Percentiles rank a stretch among this genome's conserved stretches.
Evolutionary conservation across 352 stramenopile genomes (phyloP).

Genomic region (Halophytophthora polymorphica): DNA sequence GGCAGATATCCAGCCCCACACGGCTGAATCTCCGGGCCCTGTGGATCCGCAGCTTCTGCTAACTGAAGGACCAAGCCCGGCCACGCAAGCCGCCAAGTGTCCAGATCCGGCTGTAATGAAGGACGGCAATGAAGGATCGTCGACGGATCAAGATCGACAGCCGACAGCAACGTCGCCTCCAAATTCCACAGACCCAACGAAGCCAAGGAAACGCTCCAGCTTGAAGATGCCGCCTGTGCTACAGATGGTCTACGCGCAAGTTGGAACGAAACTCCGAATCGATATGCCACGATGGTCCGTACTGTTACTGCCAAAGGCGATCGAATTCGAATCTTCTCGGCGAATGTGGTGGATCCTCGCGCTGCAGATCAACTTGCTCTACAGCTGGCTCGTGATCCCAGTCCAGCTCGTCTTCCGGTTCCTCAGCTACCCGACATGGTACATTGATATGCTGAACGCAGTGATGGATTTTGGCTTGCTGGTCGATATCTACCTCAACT

Average conservation of each 20-base stretch:
- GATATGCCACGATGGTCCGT: slow-evolving; percentile 26
- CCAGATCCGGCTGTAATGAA: background rate
- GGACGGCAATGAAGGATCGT: background rate
- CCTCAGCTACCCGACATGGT: slow-evolving; percentile 26
- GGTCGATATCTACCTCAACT: slow-evolving; percentile 49
- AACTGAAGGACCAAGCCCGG: background rate
- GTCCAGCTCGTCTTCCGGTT: slow-evolving; percentile 37
- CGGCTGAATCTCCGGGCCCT: background rate
- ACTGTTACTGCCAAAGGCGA: slow-evolving; percentile 29
- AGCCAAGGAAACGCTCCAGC: slow-evolving; percentile 10
- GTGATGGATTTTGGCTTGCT: slow-evolving; percentile 42
- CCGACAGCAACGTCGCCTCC: background rate
- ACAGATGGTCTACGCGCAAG: slow-evolving; percentile 17
- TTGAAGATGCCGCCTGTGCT: slow-evolving; percentile 22
- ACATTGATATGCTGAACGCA: slow-evolving; percentile 28
- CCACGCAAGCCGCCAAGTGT: background rate
- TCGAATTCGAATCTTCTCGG: slow-evolving; percentile 36
- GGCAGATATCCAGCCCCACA: background rate
- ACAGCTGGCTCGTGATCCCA: slow-evolving; percentile 58
- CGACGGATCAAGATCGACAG: slow-evolving; percentile 4
- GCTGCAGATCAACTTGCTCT: slow-evolving; percentile 43
- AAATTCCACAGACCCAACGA: background rate
- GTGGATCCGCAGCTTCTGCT: background rate
- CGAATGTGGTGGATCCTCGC: slow-evolving; percentile 50
- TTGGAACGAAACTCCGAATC: slow-evolving; percentile 12